Evolutionary conservation across 345 rosid species (phyloP).

Genomic region (Lenwebbia sp.): DNA sequence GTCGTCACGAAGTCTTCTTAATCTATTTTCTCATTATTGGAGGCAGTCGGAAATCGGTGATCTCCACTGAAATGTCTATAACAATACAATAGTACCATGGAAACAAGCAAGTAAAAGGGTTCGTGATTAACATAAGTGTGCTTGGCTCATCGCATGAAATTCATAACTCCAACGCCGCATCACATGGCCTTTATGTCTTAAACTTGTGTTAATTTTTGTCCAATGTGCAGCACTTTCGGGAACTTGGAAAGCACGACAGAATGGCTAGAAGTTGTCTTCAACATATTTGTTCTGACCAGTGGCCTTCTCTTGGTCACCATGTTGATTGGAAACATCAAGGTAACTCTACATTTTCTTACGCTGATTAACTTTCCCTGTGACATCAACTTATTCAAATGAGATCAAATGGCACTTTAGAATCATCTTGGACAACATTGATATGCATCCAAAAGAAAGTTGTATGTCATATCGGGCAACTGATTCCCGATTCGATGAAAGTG

Average conservation of each 20-base stretch:
- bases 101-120: neutral
- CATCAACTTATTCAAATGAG: neutral
- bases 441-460: neutral
- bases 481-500: neutral
- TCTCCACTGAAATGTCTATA: neutral
- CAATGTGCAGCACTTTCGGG: constrained; percentile 64
- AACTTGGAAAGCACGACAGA: constrained; percentile 92
- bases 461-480: neutral
- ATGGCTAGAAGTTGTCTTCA: constrained; percentile 94
- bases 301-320: constrained; percentile 90
- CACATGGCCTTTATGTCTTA: neutral
- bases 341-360: neutral
- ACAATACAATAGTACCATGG: neutral
- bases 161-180: neutral
- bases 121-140: neutral
- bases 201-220: neutral
- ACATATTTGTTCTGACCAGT: constrained; percentile 83
- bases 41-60: neutral
- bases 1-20: neutral
- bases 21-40: neutral
- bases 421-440: neutral
- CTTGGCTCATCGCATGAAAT: neutral
- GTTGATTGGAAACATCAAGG: constrained; percentile 98
- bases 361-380: neutral
- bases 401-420: neutral